Base-by-base conservation (phyloP, 441 rosid species). In the Aquilaria agallochum region DNA sequence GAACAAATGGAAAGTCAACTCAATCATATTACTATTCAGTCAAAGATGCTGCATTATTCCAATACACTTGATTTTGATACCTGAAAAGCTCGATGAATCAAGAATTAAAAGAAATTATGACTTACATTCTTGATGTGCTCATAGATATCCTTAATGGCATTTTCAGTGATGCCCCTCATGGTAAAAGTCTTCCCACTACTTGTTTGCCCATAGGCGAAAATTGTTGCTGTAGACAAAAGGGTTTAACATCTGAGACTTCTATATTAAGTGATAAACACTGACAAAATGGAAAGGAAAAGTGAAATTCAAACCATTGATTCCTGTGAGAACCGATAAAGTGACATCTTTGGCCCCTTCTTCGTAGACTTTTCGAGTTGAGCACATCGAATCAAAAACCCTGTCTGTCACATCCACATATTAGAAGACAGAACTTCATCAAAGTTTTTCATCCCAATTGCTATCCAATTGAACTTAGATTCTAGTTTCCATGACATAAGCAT, bases 191-290 rank as follows among this genome's bases (percentile, higher is more conserved):
- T 93, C 50, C 96, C 98, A 54, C 98, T 90, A 53, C 98, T 84
- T 36, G 96, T 93, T 74, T 93, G 98, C 73, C 98, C 98, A 74
- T 93, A 93, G 0, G 97, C 96, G 73, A 90, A 92, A 63, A 89
- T 87, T 4, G 94, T 87, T 52, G 97, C 97, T 88, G 86, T 80
- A 78, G 11, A 66, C 52, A 36, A 14, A 61, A 36, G 53, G 53
- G 68, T 14, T 13, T 14, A 10, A 53, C 47, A 12, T 58, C 53
- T 32, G 49, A 55, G 47, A 58, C 13, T 51, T 50, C 51, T 32
- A 27, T 55, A 31, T 34, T 3, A 36, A 59, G 7, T 54, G 15
- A 36, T 62, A 53, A 44, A 42, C 12, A 59, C 53, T 48, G 20
- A 32, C 48, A 32, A 9, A 9, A 55, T n/a, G 9, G 48, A 48